These are phyloP conservation scores for Salix dunnii DNA, from an alignment of 345 rosid genomes.

Conservation along the genomic window DNA sequence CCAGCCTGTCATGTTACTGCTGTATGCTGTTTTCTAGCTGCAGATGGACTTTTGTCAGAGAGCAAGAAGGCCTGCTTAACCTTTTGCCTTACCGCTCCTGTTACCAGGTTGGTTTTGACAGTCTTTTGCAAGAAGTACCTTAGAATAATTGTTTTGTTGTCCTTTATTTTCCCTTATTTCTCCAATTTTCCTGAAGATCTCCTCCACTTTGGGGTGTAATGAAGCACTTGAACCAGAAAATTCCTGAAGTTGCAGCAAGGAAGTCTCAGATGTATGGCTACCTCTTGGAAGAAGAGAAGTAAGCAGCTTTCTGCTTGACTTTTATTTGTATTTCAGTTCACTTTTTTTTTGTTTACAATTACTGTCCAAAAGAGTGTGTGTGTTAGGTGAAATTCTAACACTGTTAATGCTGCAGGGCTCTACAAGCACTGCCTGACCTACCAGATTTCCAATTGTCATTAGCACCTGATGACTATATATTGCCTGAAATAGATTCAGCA, in stretches of 20 bases:
- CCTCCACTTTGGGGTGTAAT: constrained; percentile 86
- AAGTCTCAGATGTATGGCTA: constrained; percentile 83
- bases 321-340: background rate
- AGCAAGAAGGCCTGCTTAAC: constrained; percentile 85
- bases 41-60: constrained; percentile 67
- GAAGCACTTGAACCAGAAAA: constrained; percentile 79
- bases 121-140: background rate
- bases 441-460: constrained; percentile 85
- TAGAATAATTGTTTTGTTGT: background rate
- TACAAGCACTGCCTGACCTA: constrained; percentile 73
- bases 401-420: constrained; percentile 44
- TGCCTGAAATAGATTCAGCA: constrained; percentile 59
- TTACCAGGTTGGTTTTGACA: constrained; percentile 55
- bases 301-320: constrained; percentile 20
- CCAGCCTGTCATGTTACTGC: constrained; percentile 61
- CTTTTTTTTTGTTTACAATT: background rate
- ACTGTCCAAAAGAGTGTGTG: background rate
- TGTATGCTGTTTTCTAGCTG: constrained; percentile 84
- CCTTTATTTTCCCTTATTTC: background rate
- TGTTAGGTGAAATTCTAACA: background rate
- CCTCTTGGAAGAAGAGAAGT: constrained; percentile 90
- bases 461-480: constrained; percentile 63
- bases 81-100: constrained; percentile 75
- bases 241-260: constrained; percentile 80
- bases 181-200: constrained; percentile 38